These are phyloP conservation scores for Logfia minima DNA, from an alignment of 129 eudicot genomes.

Conservation along the genomic window DNA sequence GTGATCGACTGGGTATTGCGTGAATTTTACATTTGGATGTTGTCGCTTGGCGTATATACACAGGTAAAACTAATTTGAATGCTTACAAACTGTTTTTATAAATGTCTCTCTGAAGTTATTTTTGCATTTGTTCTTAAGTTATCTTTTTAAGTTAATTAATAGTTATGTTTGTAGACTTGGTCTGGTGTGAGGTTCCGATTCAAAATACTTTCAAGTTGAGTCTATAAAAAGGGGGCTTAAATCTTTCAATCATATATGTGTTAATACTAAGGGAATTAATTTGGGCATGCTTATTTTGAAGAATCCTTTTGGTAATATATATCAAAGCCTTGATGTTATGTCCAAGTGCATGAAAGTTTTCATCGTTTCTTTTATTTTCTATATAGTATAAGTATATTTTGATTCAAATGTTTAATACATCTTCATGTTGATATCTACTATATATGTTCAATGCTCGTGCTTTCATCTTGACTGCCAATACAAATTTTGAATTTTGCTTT, in stretches of 20 bases:
- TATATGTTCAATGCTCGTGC: neutral
- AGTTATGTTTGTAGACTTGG: neutral
- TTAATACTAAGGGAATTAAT: neutral
- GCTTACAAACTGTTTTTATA: conserved; percentile 22
- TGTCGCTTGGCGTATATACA: conserved; percentile 9
- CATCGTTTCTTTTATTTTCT: neutral
- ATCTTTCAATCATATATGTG: neutral
- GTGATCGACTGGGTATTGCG: conserved; percentile 27
- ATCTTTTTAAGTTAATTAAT: neutral
- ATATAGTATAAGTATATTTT: neutral
- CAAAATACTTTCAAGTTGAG: neutral
- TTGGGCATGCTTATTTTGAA: neutral
- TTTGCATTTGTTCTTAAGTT: conserved; percentile 3
- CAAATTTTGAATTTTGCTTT: neutral
- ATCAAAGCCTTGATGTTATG: neutral
- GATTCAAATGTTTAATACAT: neutral
- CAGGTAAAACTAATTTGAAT: conserved; percentile 21
- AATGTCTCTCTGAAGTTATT: conserved; percentile 23
- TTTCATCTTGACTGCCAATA: neutral
- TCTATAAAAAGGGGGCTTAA: neutral
- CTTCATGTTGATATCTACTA: neutral
- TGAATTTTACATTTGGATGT: conserved; percentile 27
- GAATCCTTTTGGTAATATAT: neutral
- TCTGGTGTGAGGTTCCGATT: neutral
- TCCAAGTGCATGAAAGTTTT: neutral